Evolutionary conservation across 2,329 filamentous ascomycete species (phyloP), one percentile per base, ranked within the genome.

Genomic region (Aspergillus persii): DNA sequence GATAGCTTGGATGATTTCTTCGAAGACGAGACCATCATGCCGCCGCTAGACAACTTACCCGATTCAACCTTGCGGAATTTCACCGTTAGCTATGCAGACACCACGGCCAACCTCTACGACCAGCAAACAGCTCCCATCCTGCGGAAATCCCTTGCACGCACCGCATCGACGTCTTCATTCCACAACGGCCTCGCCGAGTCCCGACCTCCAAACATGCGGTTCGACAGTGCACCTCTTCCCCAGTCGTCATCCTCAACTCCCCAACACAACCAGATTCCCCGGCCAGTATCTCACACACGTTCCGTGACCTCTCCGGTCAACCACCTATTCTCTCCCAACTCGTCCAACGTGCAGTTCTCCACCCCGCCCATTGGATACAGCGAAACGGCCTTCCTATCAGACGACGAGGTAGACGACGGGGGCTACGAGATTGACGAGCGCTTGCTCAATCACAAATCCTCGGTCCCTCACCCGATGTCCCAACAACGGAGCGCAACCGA

Each of bases 101-200:
- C 88, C 1, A 89, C 88, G 9, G 91, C 93, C 26, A 88, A 91
- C 71, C 79, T 97, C 0, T 97, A 98, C 74, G 93, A 97, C 68
- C 92, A 96, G 73, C 91, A 96, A 71, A 96, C 95, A 6, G 82
- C 95, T 9, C 94, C 94, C 0, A 96, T 97, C 54, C 79, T 97
- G 5, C 90, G 95, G 67, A 91, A 95, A 70, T 95, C 92, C 0
- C 81, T 90, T 27, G 85, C 83, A 26, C 70, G 91, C 9, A 94
- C 87, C 63, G 88, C 89, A 41, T 90, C 86, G 53, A 85, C 87
- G 1, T 84, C 85, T 0, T 90, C 89, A 0, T 95, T 98, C 74
- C 92, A 96, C 67, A 96, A 93, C 68, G 91, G 91, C 4, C 94
- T 97, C 67, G 85, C 88, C 1, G 94, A 97, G 69, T 82, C 81